phyloP scores from a whole-genome alignment of 805 yeast species.

The Kuraishia piskuri region DNA sequence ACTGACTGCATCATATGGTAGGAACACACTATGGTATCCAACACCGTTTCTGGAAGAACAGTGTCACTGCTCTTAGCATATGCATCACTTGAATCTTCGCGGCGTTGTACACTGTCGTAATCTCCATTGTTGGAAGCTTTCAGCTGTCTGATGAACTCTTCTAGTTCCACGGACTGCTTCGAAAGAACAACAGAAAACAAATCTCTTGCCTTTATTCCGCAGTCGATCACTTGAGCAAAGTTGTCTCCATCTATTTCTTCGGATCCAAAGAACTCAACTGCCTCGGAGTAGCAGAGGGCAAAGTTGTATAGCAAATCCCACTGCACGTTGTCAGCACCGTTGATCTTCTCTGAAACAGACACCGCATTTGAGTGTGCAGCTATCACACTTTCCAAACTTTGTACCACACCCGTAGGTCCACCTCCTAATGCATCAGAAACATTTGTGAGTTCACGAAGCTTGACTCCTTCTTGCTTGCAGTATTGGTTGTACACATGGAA shows the following conservation, averaged over 20 bases:
- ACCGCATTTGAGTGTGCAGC: slow-evolving; percentile 30
- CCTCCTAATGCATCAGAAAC: slow-evolving; percentile 24
- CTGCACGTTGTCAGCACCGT: slow-evolving; percentile 10
- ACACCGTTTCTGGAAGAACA: slow-evolving; percentile 16
- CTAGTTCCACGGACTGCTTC: slow-evolving; percentile 13
- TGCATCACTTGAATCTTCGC: slow-evolving; percentile 1
- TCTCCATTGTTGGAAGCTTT: slow-evolving; percentile 7
- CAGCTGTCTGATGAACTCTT: slow-evolving; percentile 19
- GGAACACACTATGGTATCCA: slow-evolving; percentile 18
- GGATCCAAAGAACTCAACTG: slow-evolving; percentile 28
- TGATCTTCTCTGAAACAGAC: slow-evolving; percentile 6
- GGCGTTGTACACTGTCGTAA: not conserved
- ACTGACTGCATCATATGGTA: slow-evolving; percentile 17
- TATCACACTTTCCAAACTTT: slow-evolving; percentile 26
- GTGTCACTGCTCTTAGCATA: slow-evolving; percentile 13
- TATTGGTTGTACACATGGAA: slow-evolving; percentile 50
- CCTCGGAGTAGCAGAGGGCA: slow-evolving; percentile 38
- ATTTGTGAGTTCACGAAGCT: slow-evolving; percentile 21
- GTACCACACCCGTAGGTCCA: slow-evolving; percentile 26
- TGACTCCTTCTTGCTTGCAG: slow-evolving; percentile 36
- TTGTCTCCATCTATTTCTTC: slow-evolving; percentile 10
- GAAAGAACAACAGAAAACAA: slow-evolving; percentile 12
- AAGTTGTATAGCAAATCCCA: slow-evolving; percentile 39
- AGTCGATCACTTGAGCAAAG: slow-evolving; percentile 10
- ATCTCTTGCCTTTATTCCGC: slow-evolving; percentile 12